Base-by-base conservation (phyloP, 768 basidiomycete genomes). In the Udeniomyces megalosporus region DNA sequence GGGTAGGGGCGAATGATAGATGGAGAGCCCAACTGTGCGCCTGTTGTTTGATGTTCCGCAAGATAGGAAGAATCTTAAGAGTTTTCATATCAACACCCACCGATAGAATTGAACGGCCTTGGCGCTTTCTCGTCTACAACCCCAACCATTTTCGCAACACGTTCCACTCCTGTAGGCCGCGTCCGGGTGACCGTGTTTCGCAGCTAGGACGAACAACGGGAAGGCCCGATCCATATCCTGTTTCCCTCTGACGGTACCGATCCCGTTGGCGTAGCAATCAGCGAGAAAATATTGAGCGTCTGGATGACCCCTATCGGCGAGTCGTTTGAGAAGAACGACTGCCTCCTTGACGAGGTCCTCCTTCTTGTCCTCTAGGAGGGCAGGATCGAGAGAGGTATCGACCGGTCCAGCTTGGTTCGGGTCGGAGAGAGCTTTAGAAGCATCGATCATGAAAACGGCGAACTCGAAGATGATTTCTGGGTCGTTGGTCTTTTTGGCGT, bases 131-230 rank as follows among this genome's bases (percentile, higher is more conserved):
- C 90, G 80, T 55, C 93, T 78, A 72, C 90, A 93, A 6, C 95
- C 95, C 95, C 93, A 97, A 31, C 92, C 95, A 69, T 96, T 92
- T 79, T 99, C 95, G 74, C 89, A 95, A 72, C 95, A 99, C 2
- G 92, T 92, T 34, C 91, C 95, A 0, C 92, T 86, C 32, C 93
- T 86, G 74, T 91, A 99, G 4, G 88, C 82, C 17, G 90, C 92
- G 69, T 96, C 92, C 2, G 90, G 85, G 71, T 97, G 93, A 17
- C 89, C 87, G 69, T 97, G 95, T 74, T 99, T 99, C 38, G 93
- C 88, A 1, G 93, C 89, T 42, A 95, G 82, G 17, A 93, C 84
- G 71, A 97, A 97, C 49, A 99, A 78, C 11, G 93, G 95, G 74
- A 89, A 93, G 4, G 95, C 95, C 61, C 86, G 83, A 76, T 97